Conservation (phyloP, 2,329 filamentous ascomycete genomes). For the Pseudogymnoascus sp. region DNA sequence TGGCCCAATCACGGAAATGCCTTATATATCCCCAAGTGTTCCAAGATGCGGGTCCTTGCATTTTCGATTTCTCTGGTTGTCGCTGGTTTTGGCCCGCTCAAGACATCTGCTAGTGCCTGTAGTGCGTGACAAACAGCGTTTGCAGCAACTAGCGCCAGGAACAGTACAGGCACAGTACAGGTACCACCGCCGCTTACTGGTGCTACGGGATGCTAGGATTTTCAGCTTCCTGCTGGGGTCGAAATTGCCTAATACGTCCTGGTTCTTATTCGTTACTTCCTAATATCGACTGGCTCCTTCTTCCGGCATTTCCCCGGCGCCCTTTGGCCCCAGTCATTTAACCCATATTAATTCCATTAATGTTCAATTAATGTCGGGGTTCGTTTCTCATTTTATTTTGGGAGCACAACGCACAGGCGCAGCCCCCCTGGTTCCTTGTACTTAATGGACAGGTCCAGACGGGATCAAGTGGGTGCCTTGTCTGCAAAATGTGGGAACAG, state of each 20-base stretch:
- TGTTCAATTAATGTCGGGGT: neutral
- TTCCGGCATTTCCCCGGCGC: neutral
- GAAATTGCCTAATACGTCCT: neutral
- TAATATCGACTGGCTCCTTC: neutral
- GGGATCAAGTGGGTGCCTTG: neutral
- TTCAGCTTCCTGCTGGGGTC: neutral
- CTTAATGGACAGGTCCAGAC: neutral
- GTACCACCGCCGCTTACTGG: too few species aligned
- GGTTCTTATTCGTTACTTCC: neutral
- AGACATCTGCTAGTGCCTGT: neutral
- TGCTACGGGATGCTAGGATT: neutral
- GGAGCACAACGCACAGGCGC: neutral
- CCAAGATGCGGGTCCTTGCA: neutral
- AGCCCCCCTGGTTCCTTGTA: neutral
- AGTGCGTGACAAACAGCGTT: neutral
- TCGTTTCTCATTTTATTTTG: neutral
- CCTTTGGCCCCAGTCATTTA: neutral
- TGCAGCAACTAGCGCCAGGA: neutral
- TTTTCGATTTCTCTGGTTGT: neutral
- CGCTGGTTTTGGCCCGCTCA: neutral
- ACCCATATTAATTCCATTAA: neutral
- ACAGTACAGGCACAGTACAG: too few species aligned
- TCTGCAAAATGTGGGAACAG: neutral
- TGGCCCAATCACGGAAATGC: neutral
- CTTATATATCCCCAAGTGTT: neutral